These are phyloP conservation scores for Geranium brycei DNA, from an alignment of 345 rosid species.

Conservation along the genomic window DNA sequence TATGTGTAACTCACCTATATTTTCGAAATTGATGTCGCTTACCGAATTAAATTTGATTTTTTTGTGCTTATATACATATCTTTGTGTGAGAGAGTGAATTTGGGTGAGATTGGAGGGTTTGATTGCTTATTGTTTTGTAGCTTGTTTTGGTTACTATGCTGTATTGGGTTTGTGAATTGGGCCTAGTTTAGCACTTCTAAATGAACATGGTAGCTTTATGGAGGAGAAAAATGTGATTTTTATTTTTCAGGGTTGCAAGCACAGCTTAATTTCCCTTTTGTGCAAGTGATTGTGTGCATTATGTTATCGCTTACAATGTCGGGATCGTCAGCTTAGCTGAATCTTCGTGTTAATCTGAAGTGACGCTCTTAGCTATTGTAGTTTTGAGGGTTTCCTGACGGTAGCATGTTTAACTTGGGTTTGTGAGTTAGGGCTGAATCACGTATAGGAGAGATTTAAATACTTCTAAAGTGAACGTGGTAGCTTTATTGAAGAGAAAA, in stretches of 20 bases:
- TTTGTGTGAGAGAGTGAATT: no score
- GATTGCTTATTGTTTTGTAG: neutral
- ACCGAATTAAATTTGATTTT: no score
- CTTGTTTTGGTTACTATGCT: neutral
- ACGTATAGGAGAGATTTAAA: no score
- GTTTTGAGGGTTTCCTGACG: neutral
- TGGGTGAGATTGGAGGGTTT: neutral
- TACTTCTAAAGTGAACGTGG: no score
- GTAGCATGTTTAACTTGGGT: neutral
- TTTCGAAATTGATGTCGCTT: no score
- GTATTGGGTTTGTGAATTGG: neutral
- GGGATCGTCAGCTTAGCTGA: neutral
- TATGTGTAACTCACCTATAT: no score
- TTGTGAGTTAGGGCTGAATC: neutral
- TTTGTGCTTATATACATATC: no score
- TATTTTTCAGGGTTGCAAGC: no score
- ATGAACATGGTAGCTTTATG: neutral
- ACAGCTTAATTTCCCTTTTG: no score
- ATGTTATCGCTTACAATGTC: neutral
- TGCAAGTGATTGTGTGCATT: neutral
- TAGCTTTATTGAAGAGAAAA: no score
- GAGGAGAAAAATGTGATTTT: no score
- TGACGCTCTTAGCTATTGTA: neutral
- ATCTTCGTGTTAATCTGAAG: neutral
- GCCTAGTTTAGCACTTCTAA: neutral